A percentile compares a stretch with the other conserved stretches of the same genome.
Evolutionary conservation across 163 green algal genomes (phyloP).

Genomic region (Coccomyxa subellipsoidea): DNA sequence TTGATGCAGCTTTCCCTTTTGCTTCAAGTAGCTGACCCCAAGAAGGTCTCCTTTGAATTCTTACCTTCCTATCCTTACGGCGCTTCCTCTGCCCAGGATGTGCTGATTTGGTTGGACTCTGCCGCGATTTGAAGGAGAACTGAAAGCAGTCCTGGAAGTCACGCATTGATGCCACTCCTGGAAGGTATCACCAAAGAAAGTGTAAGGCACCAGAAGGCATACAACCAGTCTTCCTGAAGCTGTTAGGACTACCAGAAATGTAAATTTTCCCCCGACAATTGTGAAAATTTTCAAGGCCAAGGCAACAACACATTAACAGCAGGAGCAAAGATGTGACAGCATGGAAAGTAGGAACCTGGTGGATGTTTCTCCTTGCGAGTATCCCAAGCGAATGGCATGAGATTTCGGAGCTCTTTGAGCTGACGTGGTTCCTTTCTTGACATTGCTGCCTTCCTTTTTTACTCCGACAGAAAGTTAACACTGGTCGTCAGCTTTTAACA

Average conservation of each 20-base stretch:
- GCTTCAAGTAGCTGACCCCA: too few relatives aligned
- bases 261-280: too few relatives aligned
- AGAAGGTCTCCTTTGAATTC: too few relatives aligned
- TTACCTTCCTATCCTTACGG: too few relatives aligned
- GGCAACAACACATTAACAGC: not conserved
- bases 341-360: slow-evolving; percentile 11
- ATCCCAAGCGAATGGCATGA: not conserved
- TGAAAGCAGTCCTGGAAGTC: not conserved
- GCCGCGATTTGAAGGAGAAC: not conserved
- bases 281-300: too few relatives aligned
- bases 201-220: not conserved
- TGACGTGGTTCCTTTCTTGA: not conserved
- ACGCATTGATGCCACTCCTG: not conserved
- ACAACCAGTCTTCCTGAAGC: too few relatives aligned
- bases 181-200: not conserved
- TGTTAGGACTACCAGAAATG: too few relatives aligned
- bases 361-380: not conserved
- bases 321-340: not conserved
- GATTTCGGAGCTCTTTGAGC: not conserved
- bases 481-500: too few relatives aligned
- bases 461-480: not conserved
- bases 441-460: not conserved
- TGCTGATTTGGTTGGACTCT: not conserved
- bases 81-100: not conserved
- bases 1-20: too few relatives aligned